Conservation (phyloP, 1,139 yeast genomes). For the Geotrichum siamense region DNA sequence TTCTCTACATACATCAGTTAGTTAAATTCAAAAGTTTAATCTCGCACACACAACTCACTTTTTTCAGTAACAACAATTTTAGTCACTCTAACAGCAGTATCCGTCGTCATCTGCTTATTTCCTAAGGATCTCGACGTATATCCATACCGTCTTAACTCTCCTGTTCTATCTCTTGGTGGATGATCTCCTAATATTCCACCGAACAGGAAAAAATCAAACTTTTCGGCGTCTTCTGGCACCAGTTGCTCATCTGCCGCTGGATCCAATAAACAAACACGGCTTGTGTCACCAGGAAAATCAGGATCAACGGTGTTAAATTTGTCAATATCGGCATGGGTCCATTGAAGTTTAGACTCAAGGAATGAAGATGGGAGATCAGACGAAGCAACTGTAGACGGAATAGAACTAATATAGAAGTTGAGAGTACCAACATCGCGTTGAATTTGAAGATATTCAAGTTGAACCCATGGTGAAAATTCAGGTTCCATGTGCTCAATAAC, state of each 20-base stretch:
- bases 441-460: constrained; percentile 76
- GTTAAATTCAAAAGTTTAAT: neutral
- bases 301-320: constrained; percentile 38
- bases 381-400: constrained; percentile 49
- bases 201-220: constrained; percentile 81
- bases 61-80: constrained; percentile 60
- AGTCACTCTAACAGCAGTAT: constrained; percentile 90
- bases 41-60: constrained; percentile 25
- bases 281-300: constrained; percentile 35
- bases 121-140: constrained; percentile 83
- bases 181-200: constrained; percentile 97
- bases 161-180: constrained; percentile 94
- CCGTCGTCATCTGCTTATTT: constrained; percentile 90
- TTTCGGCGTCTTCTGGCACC: constrained; percentile 54
- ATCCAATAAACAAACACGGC: constrained; percentile 73
- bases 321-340: constrained; percentile 73
- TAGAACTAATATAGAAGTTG: constrained; percentile 69
- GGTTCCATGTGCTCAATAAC: constrained; percentile 96
- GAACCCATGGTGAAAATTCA: constrained; percentile 95
- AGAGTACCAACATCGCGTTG: constrained; percentile 72
- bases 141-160: constrained; percentile 75
- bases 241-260: constrained; percentile 77
- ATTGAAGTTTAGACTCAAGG: constrained; percentile 58
- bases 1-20: constrained; percentile 22
- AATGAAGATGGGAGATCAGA: constrained; percentile 60